A percentile compares a stretch with the other conserved stretches of the same genome.
Conservation (phyloP, 2,329 filamentous ascomycete genomes). For the Calonectria montana region DNA sequence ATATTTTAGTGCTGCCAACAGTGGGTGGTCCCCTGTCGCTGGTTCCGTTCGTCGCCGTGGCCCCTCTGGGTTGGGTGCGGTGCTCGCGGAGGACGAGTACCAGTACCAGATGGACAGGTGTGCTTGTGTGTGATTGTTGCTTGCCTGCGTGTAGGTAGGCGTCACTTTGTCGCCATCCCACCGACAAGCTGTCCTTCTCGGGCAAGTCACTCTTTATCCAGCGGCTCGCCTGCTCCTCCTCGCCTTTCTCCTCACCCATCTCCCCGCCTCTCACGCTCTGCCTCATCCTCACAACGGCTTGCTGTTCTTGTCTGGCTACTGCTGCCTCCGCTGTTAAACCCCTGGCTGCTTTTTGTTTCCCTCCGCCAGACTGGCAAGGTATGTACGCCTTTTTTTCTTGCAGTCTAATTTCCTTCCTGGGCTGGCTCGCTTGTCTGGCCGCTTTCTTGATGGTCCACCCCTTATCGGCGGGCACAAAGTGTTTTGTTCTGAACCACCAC, state of each 20-base stretch:
- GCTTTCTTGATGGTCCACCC: slow-evolving; percentile 37
- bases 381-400: slow-evolving; percentile 14
- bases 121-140: neutral
- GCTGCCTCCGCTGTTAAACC: neutral
- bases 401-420: slow-evolving; percentile 22
- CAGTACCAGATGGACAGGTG: neutral
- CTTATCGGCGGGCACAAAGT: slow-evolving; percentile 35
- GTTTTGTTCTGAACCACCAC: slow-evolving; percentile 19
- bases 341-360: slow-evolving; percentile 3
- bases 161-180: slow-evolving; percentile 22
- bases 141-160: slow-evolving; percentile 1
- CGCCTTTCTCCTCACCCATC: neutral
- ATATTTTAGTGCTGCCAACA: slow-evolving; percentile 15
- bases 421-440: slow-evolving; percentile 41
- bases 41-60: neutral
- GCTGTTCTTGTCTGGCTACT: neutral
- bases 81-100: no score
- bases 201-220: neutral
- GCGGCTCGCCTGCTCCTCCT: neutral
- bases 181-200: slow-evolving; percentile 20
- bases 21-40: neutral
- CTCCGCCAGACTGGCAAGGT: slow-evolving; percentile 18
- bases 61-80: neutral
- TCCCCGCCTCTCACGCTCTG: neutral
- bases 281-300: neutral